Percentiles rank a stretch among this genome's conserved stretches.
Conservation (phyloP, 331 rosid genomes). For the Pyracantha coccinea region DNA sequence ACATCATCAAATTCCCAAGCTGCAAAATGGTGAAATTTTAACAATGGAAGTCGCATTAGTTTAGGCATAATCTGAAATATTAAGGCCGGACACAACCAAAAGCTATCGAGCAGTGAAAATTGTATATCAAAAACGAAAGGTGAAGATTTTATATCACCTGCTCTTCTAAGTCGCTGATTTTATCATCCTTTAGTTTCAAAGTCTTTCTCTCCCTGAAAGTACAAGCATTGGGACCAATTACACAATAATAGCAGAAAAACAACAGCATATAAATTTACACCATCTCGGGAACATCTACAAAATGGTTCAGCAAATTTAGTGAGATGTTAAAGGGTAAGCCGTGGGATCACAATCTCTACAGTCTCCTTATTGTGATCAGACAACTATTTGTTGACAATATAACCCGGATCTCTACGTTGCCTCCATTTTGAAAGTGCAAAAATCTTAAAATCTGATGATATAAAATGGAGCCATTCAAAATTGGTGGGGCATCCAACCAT, state of each 20-base stretch:
- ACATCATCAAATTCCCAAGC: constrained; percentile 68
- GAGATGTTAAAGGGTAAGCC: neutral
- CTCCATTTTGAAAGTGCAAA: neutral
- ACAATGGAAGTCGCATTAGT: constrained; percentile 8
- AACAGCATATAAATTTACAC: neutral
- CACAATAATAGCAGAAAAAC: neutral
- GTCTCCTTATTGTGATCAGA: neutral
- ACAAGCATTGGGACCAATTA: neutral
- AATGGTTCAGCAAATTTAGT: neutral
- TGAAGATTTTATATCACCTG: constrained; percentile 40
- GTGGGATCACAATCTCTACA: neutral
- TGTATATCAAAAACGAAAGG: neutral
- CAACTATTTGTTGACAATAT: neutral
- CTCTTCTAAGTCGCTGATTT: constrained; percentile 44
- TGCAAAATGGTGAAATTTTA: constrained; percentile 21
- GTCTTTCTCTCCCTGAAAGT: constrained; percentile 45
- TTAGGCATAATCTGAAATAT: neutral
- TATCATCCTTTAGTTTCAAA: constrained; percentile 32
- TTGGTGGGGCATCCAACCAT: neutral
- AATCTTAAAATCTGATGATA: neutral
- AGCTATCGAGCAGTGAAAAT: neutral
- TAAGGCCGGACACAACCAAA: neutral
- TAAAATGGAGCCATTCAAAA: neutral
- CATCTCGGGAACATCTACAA: neutral
- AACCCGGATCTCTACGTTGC: neutral